Conservation (phyloP, 2,329 filamentous ascomycete species). For the Neonectria neomacrospora region DNA sequence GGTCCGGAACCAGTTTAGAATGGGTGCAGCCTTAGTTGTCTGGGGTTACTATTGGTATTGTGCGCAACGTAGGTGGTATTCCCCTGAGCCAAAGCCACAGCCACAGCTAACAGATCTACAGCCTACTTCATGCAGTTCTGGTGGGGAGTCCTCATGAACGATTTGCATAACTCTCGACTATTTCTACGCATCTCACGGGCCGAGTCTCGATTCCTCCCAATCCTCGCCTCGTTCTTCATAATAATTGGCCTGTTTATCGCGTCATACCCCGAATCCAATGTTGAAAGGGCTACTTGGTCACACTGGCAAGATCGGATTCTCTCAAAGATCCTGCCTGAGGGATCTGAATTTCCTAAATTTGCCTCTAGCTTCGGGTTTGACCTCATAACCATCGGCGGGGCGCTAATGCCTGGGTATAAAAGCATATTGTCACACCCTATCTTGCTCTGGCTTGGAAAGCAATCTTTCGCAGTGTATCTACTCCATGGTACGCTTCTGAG, state of each 20-base stretch:
- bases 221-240: background rate
- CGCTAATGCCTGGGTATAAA: background rate
- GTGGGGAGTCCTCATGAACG: background rate
- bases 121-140: constrained; percentile 1
- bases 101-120: background rate
- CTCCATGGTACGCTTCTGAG: background rate
- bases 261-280: background rate
- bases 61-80: background rate
- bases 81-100: background rate
- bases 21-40: background rate
- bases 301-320: background rate
- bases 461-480: constrained; percentile 1
- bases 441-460: background rate
- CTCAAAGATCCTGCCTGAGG: background rate
- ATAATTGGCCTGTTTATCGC: background rate
- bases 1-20: background rate
- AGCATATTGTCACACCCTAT: background rate
- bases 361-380: background rate
- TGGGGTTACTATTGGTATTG: constrained; percentile 3
- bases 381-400: background rate
- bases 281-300: background rate
- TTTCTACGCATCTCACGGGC: background rate
- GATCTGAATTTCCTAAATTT: background rate
- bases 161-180: background rate
- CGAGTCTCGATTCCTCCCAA: background rate